Evolutionary conservation across 176 grass and related monocot genomes (phyloP).

Genomic region (Pontederia crassipes): DNA sequence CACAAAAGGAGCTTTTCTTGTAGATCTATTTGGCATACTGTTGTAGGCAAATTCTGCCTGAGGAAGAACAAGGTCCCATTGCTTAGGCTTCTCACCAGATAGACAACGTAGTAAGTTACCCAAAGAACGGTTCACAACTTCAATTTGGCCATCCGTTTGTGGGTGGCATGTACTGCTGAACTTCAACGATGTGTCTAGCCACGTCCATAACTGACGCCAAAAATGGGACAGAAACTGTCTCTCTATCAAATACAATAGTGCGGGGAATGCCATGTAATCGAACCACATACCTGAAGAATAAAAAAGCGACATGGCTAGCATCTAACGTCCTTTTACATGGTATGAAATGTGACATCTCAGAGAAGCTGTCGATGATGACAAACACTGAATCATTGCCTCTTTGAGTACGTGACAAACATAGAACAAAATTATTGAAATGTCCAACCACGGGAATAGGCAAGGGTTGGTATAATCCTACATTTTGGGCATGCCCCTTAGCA

Average conservation of each 20-base stretch:
- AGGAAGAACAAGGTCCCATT: neutral
- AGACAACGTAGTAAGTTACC: neutral
- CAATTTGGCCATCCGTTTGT: neutral
- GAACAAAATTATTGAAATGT: neutral
- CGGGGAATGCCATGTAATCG: neutral
- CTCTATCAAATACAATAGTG: neutral
- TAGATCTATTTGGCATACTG: too few species aligned
- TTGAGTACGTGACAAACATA: neutral
- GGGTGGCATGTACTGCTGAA: neutral
- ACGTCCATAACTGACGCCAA: neutral
- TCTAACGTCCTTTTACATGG: neutral
- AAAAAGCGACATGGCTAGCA: neutral
- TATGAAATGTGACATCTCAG: neutral
- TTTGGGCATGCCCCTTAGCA: neutral
- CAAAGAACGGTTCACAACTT: neutral
- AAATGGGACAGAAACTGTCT: neutral
- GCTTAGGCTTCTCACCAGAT: neutral
- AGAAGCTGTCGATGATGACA: neutral
- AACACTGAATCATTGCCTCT: neutral
- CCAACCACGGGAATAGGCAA: neutral
- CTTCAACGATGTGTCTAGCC: neutral
- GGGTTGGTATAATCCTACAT: neutral
- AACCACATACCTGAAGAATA: neutral
- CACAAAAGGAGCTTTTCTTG: too few species aligned
- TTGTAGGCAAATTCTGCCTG: neutral